Conservation (phyloP, 495 filamentous ascomycete genomes). For the Trypethelium eluteriae region DNA sequence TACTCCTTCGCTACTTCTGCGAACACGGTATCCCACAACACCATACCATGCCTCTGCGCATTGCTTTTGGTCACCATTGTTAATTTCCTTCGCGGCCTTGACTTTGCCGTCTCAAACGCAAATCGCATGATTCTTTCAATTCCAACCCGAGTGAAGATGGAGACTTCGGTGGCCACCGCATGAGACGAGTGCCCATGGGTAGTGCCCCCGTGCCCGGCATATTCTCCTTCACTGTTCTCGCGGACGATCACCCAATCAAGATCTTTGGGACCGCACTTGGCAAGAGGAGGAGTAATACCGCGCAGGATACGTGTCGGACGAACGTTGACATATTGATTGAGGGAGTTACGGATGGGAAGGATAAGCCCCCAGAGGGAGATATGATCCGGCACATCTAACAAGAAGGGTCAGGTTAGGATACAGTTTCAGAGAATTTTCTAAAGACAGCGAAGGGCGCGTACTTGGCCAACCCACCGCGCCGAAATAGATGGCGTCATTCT, state of each 20-base stretch:
- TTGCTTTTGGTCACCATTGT: conserved; percentile 41
- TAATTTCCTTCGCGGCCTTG: conserved; percentile 33
- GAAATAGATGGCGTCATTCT: conserved; percentile 38
- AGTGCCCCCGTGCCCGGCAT: conserved; percentile 34
- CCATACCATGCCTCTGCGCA: conserved; percentile 39
- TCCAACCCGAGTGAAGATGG: conserved; percentile 36
- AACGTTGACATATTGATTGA: conserved; percentile 39
- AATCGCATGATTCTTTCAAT: conserved; percentile 38
- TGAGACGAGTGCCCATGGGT: conserved; percentile 30
- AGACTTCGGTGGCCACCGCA: conserved; percentile 35
- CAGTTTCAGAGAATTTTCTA: background rate
- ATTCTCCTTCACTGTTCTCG: conserved; percentile 40
- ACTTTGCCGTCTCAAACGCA: conserved; percentile 35
- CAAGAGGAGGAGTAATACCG: conserved; percentile 32
- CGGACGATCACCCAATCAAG: conserved; percentile 39
- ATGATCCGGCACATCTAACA: conserved; percentile 33
- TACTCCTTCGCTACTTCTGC: conserved; percentile 34
- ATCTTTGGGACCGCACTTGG: conserved; percentile 17
- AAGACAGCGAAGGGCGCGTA: background rate
- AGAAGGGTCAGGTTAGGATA: background rate
- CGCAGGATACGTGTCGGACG: conserved; percentile 35
- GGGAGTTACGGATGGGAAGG: conserved; percentile 35
- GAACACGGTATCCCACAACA: conserved; percentile 38
- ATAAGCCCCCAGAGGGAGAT: conserved; percentile 38
- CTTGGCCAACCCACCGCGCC: conserved; percentile 38